Percentiles rank a stretch among this genome's conserved stretches.
Conservation (phyloP, 2,329 filamentous ascomycete genomes). For the Penicillium palitans region DNA sequence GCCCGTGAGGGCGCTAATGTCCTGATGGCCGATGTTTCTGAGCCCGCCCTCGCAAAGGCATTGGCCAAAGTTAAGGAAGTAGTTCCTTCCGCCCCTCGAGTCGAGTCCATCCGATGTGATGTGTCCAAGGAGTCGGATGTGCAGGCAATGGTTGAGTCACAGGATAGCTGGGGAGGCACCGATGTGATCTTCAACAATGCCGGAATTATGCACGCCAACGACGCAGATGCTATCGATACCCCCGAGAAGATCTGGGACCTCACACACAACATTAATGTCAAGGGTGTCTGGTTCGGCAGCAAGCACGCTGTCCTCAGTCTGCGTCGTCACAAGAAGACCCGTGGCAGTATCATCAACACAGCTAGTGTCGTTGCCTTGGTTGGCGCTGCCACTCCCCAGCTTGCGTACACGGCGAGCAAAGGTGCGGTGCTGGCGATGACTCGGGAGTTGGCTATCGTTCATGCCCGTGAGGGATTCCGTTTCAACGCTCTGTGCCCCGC, state of each 20-base stretch:
- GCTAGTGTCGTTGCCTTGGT: conserved; percentile 86
- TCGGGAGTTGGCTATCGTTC: conserved; percentile 85
- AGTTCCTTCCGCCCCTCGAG: conserved; percentile 51
- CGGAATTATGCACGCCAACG: conserved; percentile 88
- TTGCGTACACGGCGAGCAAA: conserved; percentile 93
- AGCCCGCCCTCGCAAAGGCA: conserved; percentile 73
- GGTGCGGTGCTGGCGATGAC: conserved; percentile 89
- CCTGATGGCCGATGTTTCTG: conserved; percentile 82
- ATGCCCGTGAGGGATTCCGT: conserved; percentile 82
- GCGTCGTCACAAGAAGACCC: conserved; percentile 74
- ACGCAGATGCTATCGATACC: conserved; percentile 77
- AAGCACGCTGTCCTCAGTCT: conserved; percentile 87
- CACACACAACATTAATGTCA: conserved; percentile 92
- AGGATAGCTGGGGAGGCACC: conserved; percentile 82
- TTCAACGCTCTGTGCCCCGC: conserved; percentile 92
- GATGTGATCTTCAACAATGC: conserved; percentile 98
- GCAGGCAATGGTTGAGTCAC: conserved; percentile 67
- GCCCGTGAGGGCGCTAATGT: conserved; percentile 83
- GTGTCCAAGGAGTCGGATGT: conserved; percentile 84
- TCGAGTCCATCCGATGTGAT: conserved; percentile 53
- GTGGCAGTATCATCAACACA: conserved; percentile 86
- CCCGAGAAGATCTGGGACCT: conserved; percentile 91
- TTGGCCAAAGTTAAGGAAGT: conserved; percentile 72
- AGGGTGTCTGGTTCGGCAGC: conserved; percentile 95
- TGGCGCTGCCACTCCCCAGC: conserved; percentile 81